Conservation (phyloP, 1,139 yeast species). For the Wickerhamomyces sp. region DNA sequence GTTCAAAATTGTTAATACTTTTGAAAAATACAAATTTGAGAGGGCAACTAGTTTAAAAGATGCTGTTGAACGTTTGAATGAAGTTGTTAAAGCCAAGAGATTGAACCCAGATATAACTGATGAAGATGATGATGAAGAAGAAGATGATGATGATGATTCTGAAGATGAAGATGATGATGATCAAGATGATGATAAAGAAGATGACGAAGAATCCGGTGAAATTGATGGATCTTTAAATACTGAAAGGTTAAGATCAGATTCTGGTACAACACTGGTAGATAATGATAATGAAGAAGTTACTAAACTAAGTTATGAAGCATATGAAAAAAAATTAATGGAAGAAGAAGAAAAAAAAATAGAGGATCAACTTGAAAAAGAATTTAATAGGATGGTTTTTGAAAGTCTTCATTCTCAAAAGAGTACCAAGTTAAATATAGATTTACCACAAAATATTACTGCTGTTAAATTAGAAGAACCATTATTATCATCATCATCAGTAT, state of each 20-base stretch:
- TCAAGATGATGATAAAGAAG: constrained; percentile 24
- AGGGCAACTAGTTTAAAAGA: constrained; percentile 39
- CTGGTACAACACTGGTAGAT: constrained; percentile 1
- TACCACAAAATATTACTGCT: constrained; percentile 8
- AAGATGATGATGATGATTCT: constrained; percentile 23
- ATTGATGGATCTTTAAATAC: constrained; percentile 4
- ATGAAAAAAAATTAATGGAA: constrained; percentile 29
- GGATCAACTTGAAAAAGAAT: constrained; percentile 50
- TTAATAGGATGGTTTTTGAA: constrained; percentile 44
- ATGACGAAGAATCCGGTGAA: constrained; percentile 23
- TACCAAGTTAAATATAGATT: constrained; percentile 18
- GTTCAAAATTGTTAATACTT: constrained; percentile 45
- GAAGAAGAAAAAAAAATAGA: constrained; percentile 43
- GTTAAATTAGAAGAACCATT: not conserved
- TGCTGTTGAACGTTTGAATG: constrained; percentile 35
- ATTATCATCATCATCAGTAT: not conserved
- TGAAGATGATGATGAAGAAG: constrained; percentile 23
- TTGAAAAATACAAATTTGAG: constrained; percentile 32
- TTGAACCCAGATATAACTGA: constrained; percentile 21
- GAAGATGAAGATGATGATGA: constrained; percentile 24
- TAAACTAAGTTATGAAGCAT: constrained; percentile 30
- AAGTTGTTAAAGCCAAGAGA: constrained; percentile 13
- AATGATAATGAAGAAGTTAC: constrained; percentile 18
- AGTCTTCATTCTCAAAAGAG: constrained; percentile 37
- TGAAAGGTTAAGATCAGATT: no score